These are phyloP conservation scores for Amanita polypyramis DNA, from an alignment of 768 basidiomycete species.

Conservation along the genomic window DNA sequence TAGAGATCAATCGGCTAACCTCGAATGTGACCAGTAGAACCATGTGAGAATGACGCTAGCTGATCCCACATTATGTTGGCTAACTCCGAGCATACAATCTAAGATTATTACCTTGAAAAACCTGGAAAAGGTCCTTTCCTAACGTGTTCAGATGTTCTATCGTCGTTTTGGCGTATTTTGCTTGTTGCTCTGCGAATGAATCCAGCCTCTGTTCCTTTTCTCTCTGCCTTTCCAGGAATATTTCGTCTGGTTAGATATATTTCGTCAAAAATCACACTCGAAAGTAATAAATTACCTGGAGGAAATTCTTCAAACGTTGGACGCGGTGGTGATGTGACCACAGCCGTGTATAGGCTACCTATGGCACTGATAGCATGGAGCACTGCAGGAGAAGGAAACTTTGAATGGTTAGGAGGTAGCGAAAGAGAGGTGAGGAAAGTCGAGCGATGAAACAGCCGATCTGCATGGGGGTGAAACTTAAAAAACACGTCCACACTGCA, in stretches of 20 bases:
- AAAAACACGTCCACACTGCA: slow-evolving; percentile 72
- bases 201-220: slow-evolving; percentile 35
- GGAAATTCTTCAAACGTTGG: slow-evolving; percentile 38
- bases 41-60: slow-evolving; percentile 55
- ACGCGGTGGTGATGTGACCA: slow-evolving; percentile 44
- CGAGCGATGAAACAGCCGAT: slow-evolving; percentile 55
- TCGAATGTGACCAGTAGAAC: slow-evolving; percentile 70
- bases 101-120: slow-evolving; percentile 42
- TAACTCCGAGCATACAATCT: background rate
- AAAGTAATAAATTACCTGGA: slow-evolving; percentile 23
- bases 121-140: slow-evolving; percentile 46
- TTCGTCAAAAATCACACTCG: slow-evolving; percentile 3
- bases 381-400: slow-evolving; percentile 61
- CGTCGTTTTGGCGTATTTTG: slow-evolving; percentile 40
- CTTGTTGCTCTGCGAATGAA: slow-evolving; percentile 60
- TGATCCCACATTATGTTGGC: slow-evolving; percentile 15
- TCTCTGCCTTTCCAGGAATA: slow-evolving; percentile 38
- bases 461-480: slow-evolving; percentile 62
- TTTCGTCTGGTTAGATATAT: slow-evolving; percentile 30
- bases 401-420: slow-evolving; percentile 55
- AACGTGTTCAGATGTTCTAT: slow-evolving; percentile 35
- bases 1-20: slow-evolving; percentile 25
- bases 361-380: slow-evolving; percentile 85
- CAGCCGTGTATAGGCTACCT: slow-evolving; percentile 66
- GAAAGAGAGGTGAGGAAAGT: slow-evolving; percentile 56